Percentiles rank a stretch among this genome's conserved stretches.
These are phyloP conservation scores for Apiotrichum gamsii DNA, from an alignment of 1,284 basidiomycete genomes.

Conservation along the genomic window DNA sequence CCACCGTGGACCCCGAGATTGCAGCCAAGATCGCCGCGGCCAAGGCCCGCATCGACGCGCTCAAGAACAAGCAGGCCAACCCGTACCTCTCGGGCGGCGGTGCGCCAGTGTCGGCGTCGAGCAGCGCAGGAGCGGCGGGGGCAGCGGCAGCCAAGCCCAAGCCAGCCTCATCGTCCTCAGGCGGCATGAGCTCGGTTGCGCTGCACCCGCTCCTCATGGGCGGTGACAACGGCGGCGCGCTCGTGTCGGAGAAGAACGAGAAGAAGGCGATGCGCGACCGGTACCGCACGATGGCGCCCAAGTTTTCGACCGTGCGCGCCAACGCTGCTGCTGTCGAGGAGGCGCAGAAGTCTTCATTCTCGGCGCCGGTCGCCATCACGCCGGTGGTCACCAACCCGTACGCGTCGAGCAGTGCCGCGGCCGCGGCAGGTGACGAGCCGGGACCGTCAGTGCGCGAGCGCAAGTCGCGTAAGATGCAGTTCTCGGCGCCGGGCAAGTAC, in stretches of 20 bases:
- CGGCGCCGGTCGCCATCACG: conserved; percentile 17
- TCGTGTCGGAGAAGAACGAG: conserved; percentile 35
- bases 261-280: conserved; percentile 45
- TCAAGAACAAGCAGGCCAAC: conserved; percentile 49
- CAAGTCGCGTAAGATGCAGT: conserved; percentile 59
- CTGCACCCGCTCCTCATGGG: conserved; percentile 81
- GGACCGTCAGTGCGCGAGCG: conserved; percentile 57
- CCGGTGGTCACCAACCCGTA: conserved; percentile 63
- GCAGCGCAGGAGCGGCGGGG: too few species aligned
- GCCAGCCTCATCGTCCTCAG: conserved; percentile 3
- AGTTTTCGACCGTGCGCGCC: conserved; percentile 87
- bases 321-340: conserved; percentile 19
- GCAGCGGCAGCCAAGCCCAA: background rate
- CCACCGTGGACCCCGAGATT: conserved; percentile 55
- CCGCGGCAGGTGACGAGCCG: conserved; percentile 61
- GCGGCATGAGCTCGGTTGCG: conserved; percentile 50
- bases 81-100: conserved; percentile 4
- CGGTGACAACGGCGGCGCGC: conserved; percentile 17
- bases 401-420: conserved; percentile 45
- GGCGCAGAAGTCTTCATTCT: conserved; percentile 8
- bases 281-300: conserved; percentile 95
- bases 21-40: conserved; percentile 68
- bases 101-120: background rate
- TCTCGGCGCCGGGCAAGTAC: conserved; percentile 87
- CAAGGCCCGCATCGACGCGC: conserved; percentile 67